phyloP scores from a whole-genome alignment of 2,329 filamentous ascomycete species.

The Pseudogymnoascus sp. region DNA sequence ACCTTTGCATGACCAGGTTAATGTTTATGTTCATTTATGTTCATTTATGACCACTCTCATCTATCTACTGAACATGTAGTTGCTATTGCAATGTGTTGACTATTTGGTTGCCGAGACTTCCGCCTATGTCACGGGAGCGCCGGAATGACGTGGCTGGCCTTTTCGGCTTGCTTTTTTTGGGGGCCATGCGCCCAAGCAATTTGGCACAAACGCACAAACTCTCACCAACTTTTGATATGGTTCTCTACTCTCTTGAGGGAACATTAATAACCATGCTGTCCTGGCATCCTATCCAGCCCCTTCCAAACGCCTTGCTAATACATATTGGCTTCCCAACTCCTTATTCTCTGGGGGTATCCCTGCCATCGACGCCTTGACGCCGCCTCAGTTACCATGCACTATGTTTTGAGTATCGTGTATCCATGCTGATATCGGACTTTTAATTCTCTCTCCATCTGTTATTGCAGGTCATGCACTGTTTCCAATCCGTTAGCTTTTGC shows the following conservation, averaged over 20 bases:
- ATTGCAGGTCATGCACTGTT: constrained; percentile 57
- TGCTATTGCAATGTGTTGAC: background rate
- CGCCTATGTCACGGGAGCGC: background rate
- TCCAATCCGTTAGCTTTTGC: constrained; percentile 20
- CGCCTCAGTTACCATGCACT: background rate
- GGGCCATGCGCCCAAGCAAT: constrained; percentile 4
- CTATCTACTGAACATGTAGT: background rate
- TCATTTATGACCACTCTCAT: background rate
- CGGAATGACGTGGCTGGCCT: constrained; percentile 5
- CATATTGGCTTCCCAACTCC: background rate
- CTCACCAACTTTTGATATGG: constrained; percentile 1
- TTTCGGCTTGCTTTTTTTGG: background rate
- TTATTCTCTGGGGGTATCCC: background rate
- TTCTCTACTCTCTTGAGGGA: background rate
- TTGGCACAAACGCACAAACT: background rate
- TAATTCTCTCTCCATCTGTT: constrained; percentile 59
- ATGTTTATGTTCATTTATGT: background rate
- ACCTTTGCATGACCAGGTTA: background rate
- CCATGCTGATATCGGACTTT: background rate
- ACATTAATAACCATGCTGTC: background rate
- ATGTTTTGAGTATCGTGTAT: background rate
- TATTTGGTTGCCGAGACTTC: background rate
- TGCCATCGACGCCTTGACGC: background rate
- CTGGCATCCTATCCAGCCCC: no score
- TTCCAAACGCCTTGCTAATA: constrained; percentile 4